Percentiles rank a stretch among this genome's conserved stretches.
phyloP scores from a whole-genome alignment of 371 early-diverging fungal genomes.

The Blakeslea trispora region DNA sequence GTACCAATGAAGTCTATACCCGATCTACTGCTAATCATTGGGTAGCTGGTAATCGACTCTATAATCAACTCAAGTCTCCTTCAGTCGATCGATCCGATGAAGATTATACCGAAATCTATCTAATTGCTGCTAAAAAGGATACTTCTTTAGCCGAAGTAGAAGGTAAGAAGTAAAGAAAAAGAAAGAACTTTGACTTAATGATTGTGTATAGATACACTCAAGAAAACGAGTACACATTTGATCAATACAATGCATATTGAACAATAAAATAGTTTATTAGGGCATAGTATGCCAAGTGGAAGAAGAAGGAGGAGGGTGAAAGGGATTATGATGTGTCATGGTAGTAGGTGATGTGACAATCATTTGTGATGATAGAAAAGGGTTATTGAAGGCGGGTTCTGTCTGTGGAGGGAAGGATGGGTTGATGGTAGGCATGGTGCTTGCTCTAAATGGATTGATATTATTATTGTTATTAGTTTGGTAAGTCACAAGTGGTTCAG shows the following conservation, averaged over 20 bases:
- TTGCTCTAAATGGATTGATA: slow-evolving; percentile 33
- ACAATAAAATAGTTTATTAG: slow-evolving; percentile 17
- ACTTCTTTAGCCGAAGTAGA: slow-evolving; percentile 61
- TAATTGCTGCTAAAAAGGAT: slow-evolving; percentile 64
- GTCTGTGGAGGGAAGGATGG: no score
- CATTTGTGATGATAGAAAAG: neutral
- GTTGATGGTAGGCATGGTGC: slow-evolving; percentile 19
- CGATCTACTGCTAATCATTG: slow-evolving; percentile 62
- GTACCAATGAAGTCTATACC: slow-evolving; percentile 61
- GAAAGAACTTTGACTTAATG: neutral
- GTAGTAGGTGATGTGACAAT: slow-evolving; percentile 11
- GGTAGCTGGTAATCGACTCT: slow-evolving; percentile 60
- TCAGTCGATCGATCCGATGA: slow-evolving; percentile 17
- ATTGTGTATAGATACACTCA: slow-evolving; percentile 37
- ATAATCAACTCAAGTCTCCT: slow-evolving; percentile 23
- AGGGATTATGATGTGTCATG: no score
- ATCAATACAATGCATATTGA: slow-evolving; percentile 35
- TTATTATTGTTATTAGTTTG: neutral
- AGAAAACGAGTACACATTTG: slow-evolving; percentile 33
- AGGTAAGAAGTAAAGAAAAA: slow-evolving; percentile 31
- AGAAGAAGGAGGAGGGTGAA: no score
- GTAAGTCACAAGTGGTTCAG: slow-evolving; percentile 9
- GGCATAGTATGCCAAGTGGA: no score
- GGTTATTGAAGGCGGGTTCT: no score
- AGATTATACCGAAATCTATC: slow-evolving; percentile 54